These are phyloP conservation scores for Artemisia annua DNA, from an alignment of 129 eudicot genomes.

Conservation along the genomic window DNA sequence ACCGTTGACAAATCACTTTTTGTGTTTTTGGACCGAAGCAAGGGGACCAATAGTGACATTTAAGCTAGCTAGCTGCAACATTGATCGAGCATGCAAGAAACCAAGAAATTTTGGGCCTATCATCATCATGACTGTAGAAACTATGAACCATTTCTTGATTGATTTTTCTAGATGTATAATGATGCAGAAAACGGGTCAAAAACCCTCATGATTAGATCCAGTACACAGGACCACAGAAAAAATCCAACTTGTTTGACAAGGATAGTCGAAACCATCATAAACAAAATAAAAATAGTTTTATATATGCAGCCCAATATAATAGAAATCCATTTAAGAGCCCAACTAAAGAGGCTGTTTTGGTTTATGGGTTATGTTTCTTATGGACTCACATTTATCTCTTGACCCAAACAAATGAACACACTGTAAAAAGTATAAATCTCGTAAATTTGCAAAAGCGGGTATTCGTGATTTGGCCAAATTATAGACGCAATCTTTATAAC, in stretches of 20 bases:
- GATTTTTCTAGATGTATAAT: background rate
- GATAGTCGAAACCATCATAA: too few species aligned
- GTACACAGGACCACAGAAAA: background rate
- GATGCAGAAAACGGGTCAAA: background rate
- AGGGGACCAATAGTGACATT: constrained; percentile 6
- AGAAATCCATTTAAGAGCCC: too few species aligned
- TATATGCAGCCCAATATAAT: too few species aligned
- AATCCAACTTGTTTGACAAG: background rate
- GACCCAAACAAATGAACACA: too few species aligned
- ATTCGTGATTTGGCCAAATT: too few species aligned
- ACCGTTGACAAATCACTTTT: background rate
- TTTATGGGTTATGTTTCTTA: too few species aligned
- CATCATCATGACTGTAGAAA: background rate
- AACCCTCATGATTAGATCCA: background rate
- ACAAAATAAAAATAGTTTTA: too few species aligned
- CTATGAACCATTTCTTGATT: background rate
- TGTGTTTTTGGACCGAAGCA: background rate
- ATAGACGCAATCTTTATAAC: too few species aligned
- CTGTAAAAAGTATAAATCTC: too few species aligned
- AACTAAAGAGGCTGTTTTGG: too few species aligned
- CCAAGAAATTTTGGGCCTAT: background rate
- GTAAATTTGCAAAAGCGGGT: too few species aligned
- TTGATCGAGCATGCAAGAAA: background rate
- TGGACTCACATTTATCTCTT: too few species aligned
- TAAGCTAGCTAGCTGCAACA: constrained; percentile 5